These are phyloP conservation scores for Macrocybe gigantea DNA, from an alignment of 768 basidiomycete species.

Conservation along the genomic window DNA sequence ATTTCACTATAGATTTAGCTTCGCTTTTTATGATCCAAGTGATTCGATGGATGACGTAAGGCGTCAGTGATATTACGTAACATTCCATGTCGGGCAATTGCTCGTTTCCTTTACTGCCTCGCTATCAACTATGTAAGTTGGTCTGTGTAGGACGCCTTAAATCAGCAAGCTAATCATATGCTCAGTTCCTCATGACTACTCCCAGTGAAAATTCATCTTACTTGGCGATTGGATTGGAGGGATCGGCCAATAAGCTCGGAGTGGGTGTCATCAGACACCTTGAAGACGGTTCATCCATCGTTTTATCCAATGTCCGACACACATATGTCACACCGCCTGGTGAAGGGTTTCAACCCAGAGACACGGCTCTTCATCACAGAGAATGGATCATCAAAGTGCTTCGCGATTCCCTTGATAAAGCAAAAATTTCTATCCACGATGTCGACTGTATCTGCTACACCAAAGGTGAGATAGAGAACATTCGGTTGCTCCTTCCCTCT, in stretches of 20 bases:
- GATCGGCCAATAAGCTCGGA: slow-evolving; percentile 96
- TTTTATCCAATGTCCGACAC: slow-evolving; percentile 90
- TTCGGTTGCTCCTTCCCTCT: neutral
- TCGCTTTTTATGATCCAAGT: too few relatives aligned
- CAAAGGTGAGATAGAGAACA: slow-evolving; percentile 59
- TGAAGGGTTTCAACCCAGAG: slow-evolving; percentile 93
- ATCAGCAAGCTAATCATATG: too few relatives aligned
- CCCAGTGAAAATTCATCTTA: slow-evolving; percentile 50
- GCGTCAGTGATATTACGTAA: too few relatives aligned
- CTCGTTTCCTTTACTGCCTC: too few relatives aligned
- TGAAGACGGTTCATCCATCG: slow-evolving; percentile 62
- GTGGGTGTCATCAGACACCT: slow-evolving; percentile 87
- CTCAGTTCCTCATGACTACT: slow-evolving; percentile 1
- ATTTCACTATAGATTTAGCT: slow-evolving; percentile 8
- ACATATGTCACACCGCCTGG: slow-evolving; percentile 99
- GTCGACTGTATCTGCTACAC: slow-evolving; percentile 96
- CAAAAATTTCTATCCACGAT: slow-evolving; percentile 65
- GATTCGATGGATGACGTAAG: too few relatives aligned
- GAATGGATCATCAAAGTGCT: slow-evolving; percentile 87
- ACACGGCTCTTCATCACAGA: slow-evolving; percentile 94
- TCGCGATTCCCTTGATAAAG: slow-evolving; percentile 64
- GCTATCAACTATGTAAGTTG: too few relatives aligned
- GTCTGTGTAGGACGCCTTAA: too few relatives aligned
- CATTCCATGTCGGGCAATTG: too few relatives aligned
- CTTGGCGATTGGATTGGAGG: slow-evolving; percentile 94